Evolutionary conservation across 495 filamentous ascomycete genomes (phyloP), one percentile per base, ranked within the genome.

Genomic region (Apodospora peruviana): DNA sequence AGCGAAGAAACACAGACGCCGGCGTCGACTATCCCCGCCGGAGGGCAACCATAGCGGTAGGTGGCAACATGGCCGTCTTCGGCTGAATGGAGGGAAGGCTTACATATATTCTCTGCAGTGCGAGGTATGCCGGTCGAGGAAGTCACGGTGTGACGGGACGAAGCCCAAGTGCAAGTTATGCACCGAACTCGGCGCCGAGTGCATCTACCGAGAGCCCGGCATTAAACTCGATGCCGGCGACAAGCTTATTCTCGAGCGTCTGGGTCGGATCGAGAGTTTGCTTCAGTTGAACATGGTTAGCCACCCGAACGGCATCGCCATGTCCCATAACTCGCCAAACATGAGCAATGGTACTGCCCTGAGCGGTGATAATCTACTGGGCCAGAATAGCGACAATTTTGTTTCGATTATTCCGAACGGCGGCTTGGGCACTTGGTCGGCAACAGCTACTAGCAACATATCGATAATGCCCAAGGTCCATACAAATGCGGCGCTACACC

Each of bases 221-320:
- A 90, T 90, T 69, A 91, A 91, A 64, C 81, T 90, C 22, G 87
- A 90, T 64, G 86, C 87, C 23, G 87, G 87, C 47, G 87, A 90
- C 66, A 90, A 88, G 61, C 77, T 90, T 35, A 91, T 91, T 48
- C 71, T 91, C 19, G 87, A 90, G 55, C 82, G 83, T 40, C 69
- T 91, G 21, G 77, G 76, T 49, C 77, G 86, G 20, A 90, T 91
- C 48, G 87, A 91, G 65, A 83, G 79, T 34, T 66, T 90, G 16
- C 79, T 91, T 11, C 86, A 89, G 61, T 81, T 83, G 38, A 85
- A 71, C 47, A 54, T 86, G 43, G 61, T 70, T 16, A 72, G 74
- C 43, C 69, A 76, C 5, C 53, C 60, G 12, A 72, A 70, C 48
- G 66, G 66, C 45, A 60, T 75, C 42, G 63, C 60, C 21, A 52